Percentiles rank a stretch among this genome's conserved stretches.
phyloP scores from a whole-genome alignment of 345 rosid genomes.

The Aquilaria yunnanensis region DNA sequence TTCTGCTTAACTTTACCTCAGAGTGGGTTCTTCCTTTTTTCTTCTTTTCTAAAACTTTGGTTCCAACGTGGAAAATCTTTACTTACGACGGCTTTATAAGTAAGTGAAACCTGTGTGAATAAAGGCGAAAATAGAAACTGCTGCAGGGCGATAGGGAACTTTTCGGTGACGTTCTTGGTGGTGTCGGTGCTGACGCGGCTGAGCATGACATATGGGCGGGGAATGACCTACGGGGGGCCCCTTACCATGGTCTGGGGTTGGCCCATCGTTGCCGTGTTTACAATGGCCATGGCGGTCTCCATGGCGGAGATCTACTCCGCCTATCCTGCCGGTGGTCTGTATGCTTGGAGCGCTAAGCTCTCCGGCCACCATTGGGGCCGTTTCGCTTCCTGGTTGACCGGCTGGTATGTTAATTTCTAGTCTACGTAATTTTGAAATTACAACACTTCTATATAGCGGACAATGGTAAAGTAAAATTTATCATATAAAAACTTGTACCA shows the following conservation, averaged over 20 bases:
- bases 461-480: too few species aligned
- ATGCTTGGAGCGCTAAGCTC: slow-evolving; percentile 55
- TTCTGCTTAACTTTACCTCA: neutral
- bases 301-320: slow-evolving; percentile 69
- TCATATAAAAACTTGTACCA: too few species aligned
- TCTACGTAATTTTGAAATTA: too few species aligned
- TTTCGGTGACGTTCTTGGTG: slow-evolving; percentile 44
- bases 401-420: slow-evolving; percentile 35
- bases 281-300: slow-evolving; percentile 31
- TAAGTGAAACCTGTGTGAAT: neutral
- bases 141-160: slow-evolving; percentile 37
- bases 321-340: slow-evolving; percentile 51
- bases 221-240: slow-evolving; percentile 48
- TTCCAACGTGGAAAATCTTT: neutral
- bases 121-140: neutral
- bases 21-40: neutral
- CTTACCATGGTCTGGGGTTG: slow-evolving; percentile 50
- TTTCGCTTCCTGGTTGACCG: slow-evolving; percentile 53
- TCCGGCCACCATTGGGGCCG: slow-evolving; percentile 49
- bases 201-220: slow-evolving; percentile 38
- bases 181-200: slow-evolving; percentile 43
- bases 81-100: neutral
- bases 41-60: neutral
- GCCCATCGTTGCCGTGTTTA: slow-evolving; percentile 38
- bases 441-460: too few species aligned